Evolutionary conservation across 805 yeast genomes (phyloP).

Genomic region (Debaryomyces prosopidis): DNA sequence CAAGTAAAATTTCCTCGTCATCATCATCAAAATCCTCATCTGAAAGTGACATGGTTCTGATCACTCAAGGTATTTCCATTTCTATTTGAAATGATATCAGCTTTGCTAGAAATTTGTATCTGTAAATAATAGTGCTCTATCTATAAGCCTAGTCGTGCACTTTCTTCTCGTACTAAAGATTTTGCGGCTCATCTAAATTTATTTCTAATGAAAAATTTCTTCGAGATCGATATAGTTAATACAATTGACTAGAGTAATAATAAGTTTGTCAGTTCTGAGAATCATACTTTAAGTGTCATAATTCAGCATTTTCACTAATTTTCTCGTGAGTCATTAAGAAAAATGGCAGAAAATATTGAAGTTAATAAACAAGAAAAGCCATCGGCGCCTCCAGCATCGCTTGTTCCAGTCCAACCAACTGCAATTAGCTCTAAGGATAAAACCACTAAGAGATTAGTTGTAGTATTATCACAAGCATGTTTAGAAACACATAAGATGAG

Average conservation of each 20-base stretch:
- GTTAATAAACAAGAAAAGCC: slow-evolving; percentile 12
- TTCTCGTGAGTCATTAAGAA: background rate
- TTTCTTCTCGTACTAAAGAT: background rate
- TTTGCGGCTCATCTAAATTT: background rate
- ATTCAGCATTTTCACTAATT: too few relatives aligned
- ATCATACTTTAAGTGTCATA: too few relatives aligned
- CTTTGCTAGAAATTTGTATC: too few relatives aligned
- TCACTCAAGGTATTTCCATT: background rate
- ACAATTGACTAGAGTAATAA: background rate
- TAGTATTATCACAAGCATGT: slow-evolving; percentile 95
- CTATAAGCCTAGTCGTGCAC: background rate
- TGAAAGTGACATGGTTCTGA: slow-evolving; percentile 4
- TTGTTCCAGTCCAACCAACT: slow-evolving; percentile 86
- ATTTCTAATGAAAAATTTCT: background rate
- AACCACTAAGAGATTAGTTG: slow-evolving; percentile 80
- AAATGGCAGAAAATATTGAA: slow-evolving; percentile 9
- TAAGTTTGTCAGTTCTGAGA: background rate
- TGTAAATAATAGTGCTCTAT: background rate
- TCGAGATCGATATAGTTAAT: background rate
- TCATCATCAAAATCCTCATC: slow-evolving; percentile 38
- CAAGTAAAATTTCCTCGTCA: slow-evolving; percentile 47
- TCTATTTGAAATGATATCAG: slow-evolving; percentile 1
- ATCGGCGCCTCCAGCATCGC: slow-evolving; percentile 53
- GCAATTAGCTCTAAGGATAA: slow-evolving; percentile 84
- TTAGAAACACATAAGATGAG: slow-evolving; percentile 91